Base-by-base conservation (phyloP, 768 basidiomycete genomes). In the Lactarius akahatsu region DNA sequence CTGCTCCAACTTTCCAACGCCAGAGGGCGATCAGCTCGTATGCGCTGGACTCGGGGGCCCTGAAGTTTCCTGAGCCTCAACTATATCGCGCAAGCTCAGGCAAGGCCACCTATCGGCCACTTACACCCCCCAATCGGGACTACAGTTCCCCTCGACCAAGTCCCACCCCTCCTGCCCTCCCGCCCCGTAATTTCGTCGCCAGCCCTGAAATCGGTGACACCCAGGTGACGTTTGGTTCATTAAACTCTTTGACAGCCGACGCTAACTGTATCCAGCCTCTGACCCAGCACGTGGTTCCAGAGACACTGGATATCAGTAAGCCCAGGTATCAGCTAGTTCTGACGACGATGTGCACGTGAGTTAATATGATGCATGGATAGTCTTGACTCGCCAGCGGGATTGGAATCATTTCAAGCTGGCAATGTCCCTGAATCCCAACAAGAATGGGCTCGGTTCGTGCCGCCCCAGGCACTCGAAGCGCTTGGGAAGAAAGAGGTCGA, bases 371-470 rank as follows among this genome's bases (percentile, higher is more conserved):
- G 28, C 20, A 43, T 47, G 57, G 28, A 9, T 59, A 90, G 89
- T 52, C 77, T 90, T 34, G 79, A 84, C 57, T 83, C 85, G 18
- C 86, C 87, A 63, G 88, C 89, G 71, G 83, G 81, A 32, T 74
- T 94, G 23, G 78, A 77, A 56, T 83, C 80, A 23, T 93, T 94
- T 72, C 92, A 94, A 73, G 75, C 78, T 0, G 88, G 88, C 41
- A 77, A 85, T 64, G 77, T 93, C 4, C 73, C 80, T 2, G 88
- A 87, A 56, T 80, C 78, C n/a, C 86, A 94, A 66, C 85, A 89
- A 75, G 91, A 91, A 58, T 98, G 96, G 96, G 81, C 90, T 72
- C 79, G 83, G 36, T 84, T 94, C 9, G 90, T 96, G 2, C 88
- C 93, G 1, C 72, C 78, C n/a, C 85, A 85, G 71, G 86, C 94